Percentiles rank a stretch among this genome's conserved stretches.
phyloP scores from a whole-genome alignment of 2,329 filamentous ascomycete species.

The Lecanosticta acicola region DNA sequence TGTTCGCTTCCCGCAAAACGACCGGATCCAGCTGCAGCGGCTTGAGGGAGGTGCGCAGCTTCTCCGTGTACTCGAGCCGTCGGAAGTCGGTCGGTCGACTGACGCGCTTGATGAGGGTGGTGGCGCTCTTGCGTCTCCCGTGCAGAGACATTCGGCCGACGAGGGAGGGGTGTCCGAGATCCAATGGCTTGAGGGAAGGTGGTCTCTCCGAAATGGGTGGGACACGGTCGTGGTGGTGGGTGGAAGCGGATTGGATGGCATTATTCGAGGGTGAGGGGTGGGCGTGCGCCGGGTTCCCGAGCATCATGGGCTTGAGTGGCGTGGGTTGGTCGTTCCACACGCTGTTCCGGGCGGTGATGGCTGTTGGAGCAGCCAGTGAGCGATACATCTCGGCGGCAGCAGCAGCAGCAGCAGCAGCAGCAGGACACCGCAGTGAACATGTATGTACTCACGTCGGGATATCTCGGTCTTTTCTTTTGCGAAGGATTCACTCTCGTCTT shows the following conservation, averaged over 20 bases:
- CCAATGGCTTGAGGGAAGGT: slow-evolving; percentile 21
- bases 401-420: no score
- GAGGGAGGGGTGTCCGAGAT: slow-evolving; percentile 20
- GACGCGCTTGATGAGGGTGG: slow-evolving; percentile 18
- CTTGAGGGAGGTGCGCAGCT: slow-evolving; percentile 25
- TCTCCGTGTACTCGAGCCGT: slow-evolving; percentile 28
- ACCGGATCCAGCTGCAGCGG: slow-evolving; percentile 27
- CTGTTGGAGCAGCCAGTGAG: slow-evolving; percentile 1
- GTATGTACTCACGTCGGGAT: slow-evolving; percentile 13
- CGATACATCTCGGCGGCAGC: no score
- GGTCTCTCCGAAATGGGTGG: slow-evolving; percentile 20
- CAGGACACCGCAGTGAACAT: not conserved
- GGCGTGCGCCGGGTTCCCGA: not conserved
- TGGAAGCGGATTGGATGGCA: slow-evolving; percentile 12
- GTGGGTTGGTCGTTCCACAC: slow-evolving; percentile 23
- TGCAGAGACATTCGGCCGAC: slow-evolving; percentile 16
- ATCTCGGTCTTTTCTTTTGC: slow-evolving; percentile 15
- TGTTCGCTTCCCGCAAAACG: slow-evolving; percentile 19
- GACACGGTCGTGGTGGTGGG: slow-evolving; percentile 14
- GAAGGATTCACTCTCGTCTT: slow-evolving; percentile 25
- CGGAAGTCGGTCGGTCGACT: slow-evolving; percentile 25
- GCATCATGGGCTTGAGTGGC: slow-evolving; percentile 15
- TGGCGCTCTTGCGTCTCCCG: slow-evolving; percentile 15
- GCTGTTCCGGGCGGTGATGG: slow-evolving; percentile 11
- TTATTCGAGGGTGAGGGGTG: slow-evolving; percentile 2